These are phyloP conservation scores for Hordeum marinum DNA, from an alignment of 176 grass and related monocot species.

Conservation along the genomic window DNA sequence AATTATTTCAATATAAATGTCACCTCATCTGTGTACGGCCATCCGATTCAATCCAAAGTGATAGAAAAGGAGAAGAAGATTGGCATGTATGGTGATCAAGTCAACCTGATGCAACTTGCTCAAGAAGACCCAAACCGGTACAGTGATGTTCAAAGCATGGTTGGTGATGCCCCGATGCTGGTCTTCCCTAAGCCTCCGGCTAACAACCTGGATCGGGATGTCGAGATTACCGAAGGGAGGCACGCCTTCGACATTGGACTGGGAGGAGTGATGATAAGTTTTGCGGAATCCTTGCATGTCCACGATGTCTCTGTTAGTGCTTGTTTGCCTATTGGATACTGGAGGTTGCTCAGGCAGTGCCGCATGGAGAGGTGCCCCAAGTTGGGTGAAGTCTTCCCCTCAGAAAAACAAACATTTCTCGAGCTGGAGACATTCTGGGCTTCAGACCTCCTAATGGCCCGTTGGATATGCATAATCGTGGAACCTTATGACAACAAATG, in stretches of 20 bases:
- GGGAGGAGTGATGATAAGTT: rapidly evolving
- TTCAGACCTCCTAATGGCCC: not conserved
- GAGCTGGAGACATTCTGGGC: not conserved
- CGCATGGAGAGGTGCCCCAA: slow-evolving; percentile 7
- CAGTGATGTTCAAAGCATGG: not conserved
- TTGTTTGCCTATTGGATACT: not conserved
- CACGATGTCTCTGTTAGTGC: not conserved
- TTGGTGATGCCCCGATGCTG: not conserved
- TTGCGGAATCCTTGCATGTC: not conserved
- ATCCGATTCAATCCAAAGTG: not conserved
- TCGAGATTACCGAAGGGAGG: not conserved
- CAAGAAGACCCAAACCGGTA: not conserved
- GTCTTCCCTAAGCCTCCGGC: not conserved
- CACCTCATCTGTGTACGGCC: not conserved
- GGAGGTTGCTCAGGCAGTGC: not conserved
- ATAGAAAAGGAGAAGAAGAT: not conserved
- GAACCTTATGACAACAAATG: too few species aligned
- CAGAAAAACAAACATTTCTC: rapidly evolving
- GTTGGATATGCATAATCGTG: not conserved
- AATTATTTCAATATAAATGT: not conserved
- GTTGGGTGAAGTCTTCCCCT: not conserved
- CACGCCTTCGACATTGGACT: too few species aligned
- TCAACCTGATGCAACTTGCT: not conserved
- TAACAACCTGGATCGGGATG: not conserved
- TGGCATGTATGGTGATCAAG: not conserved